Evolutionary conservation across 208 protist species (phyloP).

Genomic region (Trypanosoma theileri): DNA sequence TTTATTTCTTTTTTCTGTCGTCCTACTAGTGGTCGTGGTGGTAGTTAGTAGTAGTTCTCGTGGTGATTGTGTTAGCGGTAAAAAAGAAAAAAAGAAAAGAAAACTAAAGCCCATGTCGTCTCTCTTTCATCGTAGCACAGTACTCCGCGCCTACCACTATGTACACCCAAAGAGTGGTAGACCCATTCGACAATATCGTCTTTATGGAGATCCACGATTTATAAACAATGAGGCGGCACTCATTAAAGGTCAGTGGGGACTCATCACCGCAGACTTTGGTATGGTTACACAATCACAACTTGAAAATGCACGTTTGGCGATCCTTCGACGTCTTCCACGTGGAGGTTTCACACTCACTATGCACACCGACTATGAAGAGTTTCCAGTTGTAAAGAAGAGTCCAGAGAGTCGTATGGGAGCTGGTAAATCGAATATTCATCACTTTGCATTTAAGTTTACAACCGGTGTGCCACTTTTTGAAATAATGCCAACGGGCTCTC

Average conservation of each 20-base stretch:
- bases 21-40: too few species aligned
- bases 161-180: slow-evolving; percentile 84
- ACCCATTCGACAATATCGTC: slow-evolving; percentile 80
- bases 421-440: slow-evolving; percentile 90
- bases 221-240: slow-evolving; percentile 91
- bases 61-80: too few species aligned
- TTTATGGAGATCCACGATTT: slow-evolving; percentile 87
- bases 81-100: not conserved
- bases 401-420: slow-evolving; percentile 90
- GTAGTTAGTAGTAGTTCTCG: too few species aligned
- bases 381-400: slow-evolving; percentile 86
- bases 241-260: slow-evolving; percentile 74
- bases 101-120: slow-evolving; percentile 16
- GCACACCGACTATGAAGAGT: slow-evolving; percentile 91
- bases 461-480: slow-evolving; percentile 89
- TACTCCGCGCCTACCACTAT: slow-evolving; percentile 82
- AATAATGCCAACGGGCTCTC: slow-evolving; percentile 60
- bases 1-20: too few species aligned
- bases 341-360: slow-evolving; percentile 82
- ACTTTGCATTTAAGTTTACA: slow-evolving; percentile 92
- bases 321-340: slow-evolving; percentile 83
- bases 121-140: slow-evolving; percentile 37
- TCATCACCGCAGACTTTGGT: slow-evolving; percentile 90
- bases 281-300: slow-evolving; percentile 90
- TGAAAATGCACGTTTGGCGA: slow-evolving; percentile 84